Evolutionary conservation across 495 filamentous ascomycete genomes (phyloP).

Genomic region (Talaromyces wortmannii): DNA sequence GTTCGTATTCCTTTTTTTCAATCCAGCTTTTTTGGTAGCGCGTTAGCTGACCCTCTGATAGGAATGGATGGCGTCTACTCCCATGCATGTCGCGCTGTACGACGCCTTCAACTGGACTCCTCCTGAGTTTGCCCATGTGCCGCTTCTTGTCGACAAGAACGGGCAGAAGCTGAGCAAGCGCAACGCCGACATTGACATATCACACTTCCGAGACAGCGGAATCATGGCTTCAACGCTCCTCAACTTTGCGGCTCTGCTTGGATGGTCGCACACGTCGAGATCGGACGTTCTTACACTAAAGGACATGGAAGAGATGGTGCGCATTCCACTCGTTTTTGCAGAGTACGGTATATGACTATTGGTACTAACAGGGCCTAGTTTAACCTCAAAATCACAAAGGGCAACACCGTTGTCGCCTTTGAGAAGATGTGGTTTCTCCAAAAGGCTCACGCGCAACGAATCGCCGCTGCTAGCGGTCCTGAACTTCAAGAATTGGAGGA

Average conservation of each 20-base stretch:
- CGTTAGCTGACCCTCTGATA: conserved; percentile 10
- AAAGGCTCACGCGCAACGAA: conserved; percentile 54
- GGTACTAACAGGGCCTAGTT: conserved; percentile 41
- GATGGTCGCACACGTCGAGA: conserved; percentile 68
- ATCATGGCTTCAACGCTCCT: conserved; percentile 67
- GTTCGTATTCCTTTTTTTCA: conserved; percentile 45
- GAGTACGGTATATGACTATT: not conserved
- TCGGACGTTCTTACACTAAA: conserved; percentile 65
- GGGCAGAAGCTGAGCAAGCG: conserved; percentile 89
- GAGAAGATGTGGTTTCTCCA: conserved; percentile 80
- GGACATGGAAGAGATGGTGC: conserved; percentile 61
- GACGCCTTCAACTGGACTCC: conserved; percentile 82
- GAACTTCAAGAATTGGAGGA: conserved; percentile 45
- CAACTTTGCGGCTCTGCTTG: conserved; percentile 80
- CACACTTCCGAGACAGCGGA: conserved; percentile 57
- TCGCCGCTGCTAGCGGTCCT: conserved; percentile 21
- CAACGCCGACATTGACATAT: conserved; percentile 62
- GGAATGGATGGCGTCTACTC: conserved; percentile 95
- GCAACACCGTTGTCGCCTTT: conserved; percentile 78
- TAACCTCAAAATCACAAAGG: conserved; percentile 75
- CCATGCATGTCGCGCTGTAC: conserved; percentile 82
- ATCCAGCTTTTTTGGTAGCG: not conserved
- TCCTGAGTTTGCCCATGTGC: conserved; percentile 82
- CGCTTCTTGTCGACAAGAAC: conserved; percentile 68
- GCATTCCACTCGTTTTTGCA: conserved; percentile 1